Conservation (phyloP, 495 filamentous ascomycete genomes). For the Neurospora sp. region DNA sequence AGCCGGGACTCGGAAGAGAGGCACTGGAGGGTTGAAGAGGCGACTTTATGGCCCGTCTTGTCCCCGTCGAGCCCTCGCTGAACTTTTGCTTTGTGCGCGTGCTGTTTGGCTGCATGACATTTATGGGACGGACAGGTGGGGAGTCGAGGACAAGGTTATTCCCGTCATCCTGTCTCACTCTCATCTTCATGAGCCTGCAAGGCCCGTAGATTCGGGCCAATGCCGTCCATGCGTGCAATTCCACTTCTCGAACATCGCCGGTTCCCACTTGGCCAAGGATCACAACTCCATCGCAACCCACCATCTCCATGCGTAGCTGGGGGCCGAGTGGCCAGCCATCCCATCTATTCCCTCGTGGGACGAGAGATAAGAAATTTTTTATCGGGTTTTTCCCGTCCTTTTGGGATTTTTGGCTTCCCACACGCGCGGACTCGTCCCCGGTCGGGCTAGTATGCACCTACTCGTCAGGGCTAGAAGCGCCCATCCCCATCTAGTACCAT, state of each 20-base stretch:
- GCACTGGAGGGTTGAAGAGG: not conserved
- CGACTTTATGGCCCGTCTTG: not conserved
- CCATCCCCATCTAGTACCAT: conserved; percentile 1
- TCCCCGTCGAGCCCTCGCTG: not conserved
- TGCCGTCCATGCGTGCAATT: not conserved
- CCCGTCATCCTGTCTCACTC: not conserved
- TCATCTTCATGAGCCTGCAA: not conserved
- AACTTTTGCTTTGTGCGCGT: not conserved
- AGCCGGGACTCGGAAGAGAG: not conserved
- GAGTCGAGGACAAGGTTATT: not conserved
- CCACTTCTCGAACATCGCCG: not conserved
- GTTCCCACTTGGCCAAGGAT: not conserved
- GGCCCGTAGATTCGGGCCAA: not conserved
- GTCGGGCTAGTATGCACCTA: not conserved
- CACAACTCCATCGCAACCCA: not conserved
- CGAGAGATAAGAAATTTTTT: conserved; percentile 22
- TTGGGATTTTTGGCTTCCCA: conserved; percentile 4
- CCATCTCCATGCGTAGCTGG: not conserved
- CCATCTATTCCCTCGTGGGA: not conserved
- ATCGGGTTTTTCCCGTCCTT: conserved; percentile 1
- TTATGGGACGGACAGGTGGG: not conserved
- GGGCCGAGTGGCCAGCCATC: not conserved
- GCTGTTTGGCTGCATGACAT: not conserved
- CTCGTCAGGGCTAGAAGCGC: too few species aligned
- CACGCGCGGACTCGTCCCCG: not conserved